Evolutionary conservation across 805 yeast species (phyloP).

Genomic region (Nakazawaea sp.): DNA sequence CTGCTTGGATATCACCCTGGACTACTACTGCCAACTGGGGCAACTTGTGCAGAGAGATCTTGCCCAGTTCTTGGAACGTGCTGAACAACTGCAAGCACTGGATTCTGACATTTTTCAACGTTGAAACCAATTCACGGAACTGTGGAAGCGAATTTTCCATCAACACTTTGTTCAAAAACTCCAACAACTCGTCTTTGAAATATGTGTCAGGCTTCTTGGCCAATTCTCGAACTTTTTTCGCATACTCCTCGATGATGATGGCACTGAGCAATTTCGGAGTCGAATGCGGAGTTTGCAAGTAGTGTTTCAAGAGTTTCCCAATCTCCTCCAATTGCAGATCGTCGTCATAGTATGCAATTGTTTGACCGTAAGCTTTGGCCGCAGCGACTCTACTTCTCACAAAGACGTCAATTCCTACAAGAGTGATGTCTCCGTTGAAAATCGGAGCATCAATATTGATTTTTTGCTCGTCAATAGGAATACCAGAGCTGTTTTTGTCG

Average conservation of each 20-base stretch:
- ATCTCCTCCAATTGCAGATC: slow-evolving; percentile 30
- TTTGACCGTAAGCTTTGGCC: slow-evolving; percentile 67
- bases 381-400: slow-evolving; percentile 71
- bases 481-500: slow-evolving; percentile 19
- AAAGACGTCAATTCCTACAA: slow-evolving; percentile 71
- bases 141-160: slow-evolving; percentile 36
- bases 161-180: slow-evolving; percentile 28
- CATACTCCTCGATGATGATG: slow-evolving; percentile 63
- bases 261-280: slow-evolving; percentile 75
- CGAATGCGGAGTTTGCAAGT: slow-evolving; percentile 57
- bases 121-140: slow-evolving; percentile 82
- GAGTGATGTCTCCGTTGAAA: slow-evolving; percentile 81
- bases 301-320: slow-evolving; percentile 29
- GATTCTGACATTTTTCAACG: slow-evolving; percentile 75
- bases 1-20: slow-evolving; percentile 91
- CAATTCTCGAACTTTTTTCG: slow-evolving; percentile 7
- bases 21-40: slow-evolving; percentile 87
- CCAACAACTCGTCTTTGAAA: slow-evolving; percentile 19
- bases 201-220: slow-evolving; percentile 10
- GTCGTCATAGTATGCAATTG: slow-evolving; percentile 42
- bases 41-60: slow-evolving; percentile 58
- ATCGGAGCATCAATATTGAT: slow-evolving; percentile 93
- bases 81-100: slow-evolving; percentile 80
- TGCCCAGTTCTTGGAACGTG: slow-evolving; percentile 72
- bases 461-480: slow-evolving; percentile 51